These are phyloP conservation scores for Blepharisma japonicum DNA, from an alignment of 73 alveolate genomes.

Conservation along the genomic window DNA sequence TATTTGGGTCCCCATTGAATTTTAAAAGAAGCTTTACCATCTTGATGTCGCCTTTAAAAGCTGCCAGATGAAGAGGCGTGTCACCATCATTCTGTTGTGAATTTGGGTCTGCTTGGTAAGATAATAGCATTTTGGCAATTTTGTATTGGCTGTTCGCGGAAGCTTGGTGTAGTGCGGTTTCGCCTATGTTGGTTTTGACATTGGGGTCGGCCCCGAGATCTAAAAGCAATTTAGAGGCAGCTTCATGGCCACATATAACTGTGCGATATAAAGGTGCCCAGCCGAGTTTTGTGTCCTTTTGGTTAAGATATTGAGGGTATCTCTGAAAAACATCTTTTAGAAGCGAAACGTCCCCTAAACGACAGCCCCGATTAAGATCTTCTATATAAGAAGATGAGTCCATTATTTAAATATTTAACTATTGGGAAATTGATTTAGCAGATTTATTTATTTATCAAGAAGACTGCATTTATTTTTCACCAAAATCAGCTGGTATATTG, in stretches of 20 bases:
- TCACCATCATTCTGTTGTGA: conserved; percentile 34
- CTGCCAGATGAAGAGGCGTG: conserved; percentile 45
- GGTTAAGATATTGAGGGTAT: not conserved
- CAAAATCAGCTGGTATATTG: too few relatives aligned
- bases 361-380: conserved; percentile 27
- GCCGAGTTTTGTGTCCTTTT: conserved; percentile 33
- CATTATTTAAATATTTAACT: too few relatives aligned
- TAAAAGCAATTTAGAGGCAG: conserved; percentile 52
- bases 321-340: not conserved
- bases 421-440: too few relatives aligned
- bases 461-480: too few relatives aligned
- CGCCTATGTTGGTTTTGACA: conserved; percentile 57
- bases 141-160: conserved; percentile 39
- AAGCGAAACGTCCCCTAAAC: conserved; percentile 21
- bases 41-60: conserved; percentile 37
- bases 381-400: not conserved
- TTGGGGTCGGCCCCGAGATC: conserved; percentile 62
- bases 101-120: conserved; percentile 22
- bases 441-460: too few relatives aligned
- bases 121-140: not conserved
- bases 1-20: conserved; percentile 32
- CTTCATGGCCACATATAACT: conserved; percentile 58
- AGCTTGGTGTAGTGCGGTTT: conserved; percentile 64
- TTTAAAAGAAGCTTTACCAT: conserved; percentile 37
- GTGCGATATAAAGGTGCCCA: conserved; percentile 73